Evolutionary conservation across 371 early-diverging fungal species (phyloP).

Genomic region (Mortierella sp.): DNA sequence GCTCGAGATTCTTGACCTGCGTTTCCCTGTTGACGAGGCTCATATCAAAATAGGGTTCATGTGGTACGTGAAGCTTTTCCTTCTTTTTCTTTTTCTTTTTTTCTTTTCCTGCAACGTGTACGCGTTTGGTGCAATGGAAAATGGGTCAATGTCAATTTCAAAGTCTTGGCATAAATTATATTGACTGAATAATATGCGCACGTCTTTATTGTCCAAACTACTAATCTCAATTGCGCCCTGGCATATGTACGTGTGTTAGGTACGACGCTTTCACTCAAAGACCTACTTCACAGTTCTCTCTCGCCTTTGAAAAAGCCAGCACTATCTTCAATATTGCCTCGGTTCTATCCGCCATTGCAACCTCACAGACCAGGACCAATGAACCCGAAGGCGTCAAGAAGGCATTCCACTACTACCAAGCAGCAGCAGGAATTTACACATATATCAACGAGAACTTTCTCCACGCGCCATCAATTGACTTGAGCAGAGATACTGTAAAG

Average conservation of each 20-base stretch:
- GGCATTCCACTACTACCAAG: constrained; percentile 91
- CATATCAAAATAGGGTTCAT: constrained; percentile 88
- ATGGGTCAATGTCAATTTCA: background rate
- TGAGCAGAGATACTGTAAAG: constrained; percentile 90
- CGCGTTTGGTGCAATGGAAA: background rate
- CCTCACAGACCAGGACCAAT: constrained; percentile 74
- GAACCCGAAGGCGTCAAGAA: constrained; percentile 83
- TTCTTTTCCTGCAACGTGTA: background rate
- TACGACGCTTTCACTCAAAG: constrained; percentile 85
- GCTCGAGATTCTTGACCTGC: constrained; percentile 92
- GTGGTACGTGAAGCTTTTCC: constrained; percentile 72
- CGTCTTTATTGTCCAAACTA: background rate
- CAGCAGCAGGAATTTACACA: constrained; percentile 91
- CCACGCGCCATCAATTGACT: constrained; percentile 94
- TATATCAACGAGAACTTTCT: constrained; percentile 97
- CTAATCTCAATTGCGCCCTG: constrained; percentile 1
- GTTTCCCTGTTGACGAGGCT: constrained; percentile 93
- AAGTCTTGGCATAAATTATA: constrained; percentile 7
- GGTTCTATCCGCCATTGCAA: constrained; percentile 78
- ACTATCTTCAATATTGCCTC: constrained; percentile 95
- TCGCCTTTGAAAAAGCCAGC: constrained; percentile 97
- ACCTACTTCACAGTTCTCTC: constrained; percentile 82
- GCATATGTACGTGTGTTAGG: constrained; percentile 60
- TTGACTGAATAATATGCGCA: background rate
- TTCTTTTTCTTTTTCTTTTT: background rate